These are phyloP conservation scores for Melastoma malabathricum DNA, from an alignment of 345 rosid species.

Conservation along the genomic window DNA sequence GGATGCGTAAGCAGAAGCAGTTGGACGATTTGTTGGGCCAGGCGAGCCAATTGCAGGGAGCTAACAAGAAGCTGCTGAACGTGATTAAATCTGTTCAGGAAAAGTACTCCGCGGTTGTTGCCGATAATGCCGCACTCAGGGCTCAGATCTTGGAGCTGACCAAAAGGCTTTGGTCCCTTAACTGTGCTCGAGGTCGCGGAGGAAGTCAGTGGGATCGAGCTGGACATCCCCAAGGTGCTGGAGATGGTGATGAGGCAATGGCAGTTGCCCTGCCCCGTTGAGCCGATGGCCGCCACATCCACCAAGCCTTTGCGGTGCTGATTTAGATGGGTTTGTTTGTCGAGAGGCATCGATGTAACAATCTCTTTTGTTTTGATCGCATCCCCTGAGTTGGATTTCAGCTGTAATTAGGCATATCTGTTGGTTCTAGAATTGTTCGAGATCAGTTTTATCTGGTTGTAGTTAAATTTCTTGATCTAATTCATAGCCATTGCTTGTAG, in stretches of 20 bases:
- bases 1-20: slow-evolving; percentile 70
- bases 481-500: too few species aligned
- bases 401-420: too few species aligned
- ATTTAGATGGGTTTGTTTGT: slow-evolving; percentile 1
- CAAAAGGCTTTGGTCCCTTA: slow-evolving; percentile 38
- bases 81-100: slow-evolving; percentile 17
- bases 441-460: too few species aligned
- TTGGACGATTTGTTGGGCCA: slow-evolving; percentile 44
- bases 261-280: slow-evolving; percentile 41
- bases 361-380: too few species aligned
- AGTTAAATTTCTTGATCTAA: too few species aligned
- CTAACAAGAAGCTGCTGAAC: slow-evolving; percentile 21
- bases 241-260: slow-evolving; percentile 41
- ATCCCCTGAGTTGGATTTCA: too few species aligned
- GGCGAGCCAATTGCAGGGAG: slow-evolving; percentile 32
- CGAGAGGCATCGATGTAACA: too few species aligned
- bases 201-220: slow-evolving; percentile 36
- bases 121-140: slow-evolving; percentile 50
- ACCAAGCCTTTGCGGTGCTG: slow-evolving; percentile 36
- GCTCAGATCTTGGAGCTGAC: slow-evolving; percentile 58
- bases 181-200: slow-evolving; percentile 29
- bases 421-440: too few species aligned
- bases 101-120: slow-evolving; percentile 31
- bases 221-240: slow-evolving; percentile 64
- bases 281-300: slow-evolving; percentile 31